Conservation (phyloP, 208 protist species). For the Acanthamoeba royreba region DNA sequence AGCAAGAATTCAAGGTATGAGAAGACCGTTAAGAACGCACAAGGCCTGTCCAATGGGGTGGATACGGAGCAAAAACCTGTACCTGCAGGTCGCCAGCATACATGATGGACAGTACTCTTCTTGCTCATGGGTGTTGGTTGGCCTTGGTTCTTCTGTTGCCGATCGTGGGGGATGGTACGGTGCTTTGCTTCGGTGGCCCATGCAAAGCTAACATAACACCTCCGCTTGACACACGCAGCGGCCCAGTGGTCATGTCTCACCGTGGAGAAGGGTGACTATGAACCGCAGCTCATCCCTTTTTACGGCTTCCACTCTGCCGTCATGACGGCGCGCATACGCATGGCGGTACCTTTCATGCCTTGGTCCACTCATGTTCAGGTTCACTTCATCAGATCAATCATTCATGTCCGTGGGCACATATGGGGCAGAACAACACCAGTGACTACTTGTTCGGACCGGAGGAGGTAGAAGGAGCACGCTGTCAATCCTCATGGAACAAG, state of each 20-base stretch:
- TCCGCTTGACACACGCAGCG: neutral
- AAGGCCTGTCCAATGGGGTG: too few relatives aligned
- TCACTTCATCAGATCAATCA: neutral
- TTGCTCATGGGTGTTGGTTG: too few relatives aligned
- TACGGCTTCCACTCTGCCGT: neutral
- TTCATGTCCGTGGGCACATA: neutral
- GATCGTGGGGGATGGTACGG: too few relatives aligned
- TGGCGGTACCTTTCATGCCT: too few relatives aligned
- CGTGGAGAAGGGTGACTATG: neutral
- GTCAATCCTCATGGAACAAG: neutral
- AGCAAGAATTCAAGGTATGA: too few relatives aligned
- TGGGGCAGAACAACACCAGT: neutral
- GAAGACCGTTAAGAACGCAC: too few relatives aligned
- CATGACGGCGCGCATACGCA: neutral
- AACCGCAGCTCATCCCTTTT: neutral
- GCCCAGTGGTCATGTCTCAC: neutral
- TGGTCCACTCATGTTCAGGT: neutral
- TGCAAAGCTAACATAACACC: too few relatives aligned
- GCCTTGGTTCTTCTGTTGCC: too few relatives aligned
- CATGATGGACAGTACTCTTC: too few relatives aligned
- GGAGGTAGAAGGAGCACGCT: neutral
- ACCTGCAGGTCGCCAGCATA: too few relatives aligned
- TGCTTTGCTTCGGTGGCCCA: too few relatives aligned
- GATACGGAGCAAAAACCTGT: too few relatives aligned
- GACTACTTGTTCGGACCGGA: neutral